These are phyloP conservation scores for Pseudogymnoascus sp. DNA, from an alignment of 2,329 filamentous ascomycete genomes.

Conservation along the genomic window DNA sequence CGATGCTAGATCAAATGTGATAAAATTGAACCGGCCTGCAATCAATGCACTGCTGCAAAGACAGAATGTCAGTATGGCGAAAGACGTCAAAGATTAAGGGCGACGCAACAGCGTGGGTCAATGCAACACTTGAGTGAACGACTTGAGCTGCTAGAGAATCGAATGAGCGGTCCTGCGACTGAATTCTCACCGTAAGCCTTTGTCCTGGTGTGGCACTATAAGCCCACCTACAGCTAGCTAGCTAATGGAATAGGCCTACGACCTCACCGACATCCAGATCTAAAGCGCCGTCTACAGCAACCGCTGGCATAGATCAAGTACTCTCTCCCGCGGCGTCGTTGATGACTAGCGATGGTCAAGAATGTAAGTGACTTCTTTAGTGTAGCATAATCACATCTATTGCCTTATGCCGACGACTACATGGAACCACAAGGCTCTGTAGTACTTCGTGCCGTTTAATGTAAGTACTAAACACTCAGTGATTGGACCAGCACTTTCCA, in stretches of 20 bases:
- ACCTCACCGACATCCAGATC: neutral
- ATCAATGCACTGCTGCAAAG: neutral
- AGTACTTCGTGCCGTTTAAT: neutral
- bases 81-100: neutral
- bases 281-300: neutral
- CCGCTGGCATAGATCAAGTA: neutral
- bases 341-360: slow-evolving; percentile 3
- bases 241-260: neutral
- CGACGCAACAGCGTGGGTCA: neutral
- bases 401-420: neutral
- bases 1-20: neutral
- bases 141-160: neutral
- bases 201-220: neutral
- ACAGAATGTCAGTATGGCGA: neutral
- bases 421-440: neutral
- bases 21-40: neutral
- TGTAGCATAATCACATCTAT: neutral
- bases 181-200: neutral
- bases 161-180: neutral
- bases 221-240: neutral
- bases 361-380: neutral
- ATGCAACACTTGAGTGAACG: neutral
- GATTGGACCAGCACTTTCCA: neutral
- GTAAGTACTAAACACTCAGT: neutral
- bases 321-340: neutral